Evolutionary conservation across 2,329 filamentous ascomycete genomes (phyloP), one percentile per base, ranked within the genome.

Genomic region (Fusarium succisae): DNA sequence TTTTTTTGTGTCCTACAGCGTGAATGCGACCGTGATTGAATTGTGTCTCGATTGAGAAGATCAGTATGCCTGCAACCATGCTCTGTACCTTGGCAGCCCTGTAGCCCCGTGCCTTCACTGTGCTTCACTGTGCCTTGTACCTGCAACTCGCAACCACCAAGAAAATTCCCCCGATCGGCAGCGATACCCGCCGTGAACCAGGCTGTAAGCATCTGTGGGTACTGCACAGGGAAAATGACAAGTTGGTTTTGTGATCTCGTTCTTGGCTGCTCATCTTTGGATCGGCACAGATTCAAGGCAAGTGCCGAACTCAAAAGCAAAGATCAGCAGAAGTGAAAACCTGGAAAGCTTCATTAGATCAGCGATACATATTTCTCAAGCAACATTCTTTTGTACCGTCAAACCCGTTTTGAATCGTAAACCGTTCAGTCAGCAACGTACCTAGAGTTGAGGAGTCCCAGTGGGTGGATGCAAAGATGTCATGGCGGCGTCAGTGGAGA

Each of bases 221-320:
- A 20, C 38, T 39, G 35, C 12, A n/a, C 38, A 39, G 35, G 53
- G 28, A 47, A 47, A 6, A 30, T 58, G 57, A 54, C 22, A 60
- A 41, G 47, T 35, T 41, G 8, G 22, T 18, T 30, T 66, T 22
- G 14, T 66, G n/a, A 69, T 69, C 50, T 69, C 32, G 32, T 15
- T 5, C 28, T 69, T 63, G 30, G 38, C 50, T 45, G 43, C 5
- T 12, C 7, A 64, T 64, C 61, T 44, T 17, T 17, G 22, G 38
- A 51, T 61, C 62, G 30, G 26, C 62, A 22, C 14, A 47, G 39
- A 3, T 30, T 28, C 37, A 56, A 44, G 41, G n/a, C 28, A 57
- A 69, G 28, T 69, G 39, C 65, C 65, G 58, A 65, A 69, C 58
- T 69, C 35, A 53, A 58, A 30, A 28, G 45, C 14, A 37, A 35